phyloP scores from a whole-genome alignment of 495 filamentous ascomycete genomes.

The Sabuloglossum arenarium region DNA sequence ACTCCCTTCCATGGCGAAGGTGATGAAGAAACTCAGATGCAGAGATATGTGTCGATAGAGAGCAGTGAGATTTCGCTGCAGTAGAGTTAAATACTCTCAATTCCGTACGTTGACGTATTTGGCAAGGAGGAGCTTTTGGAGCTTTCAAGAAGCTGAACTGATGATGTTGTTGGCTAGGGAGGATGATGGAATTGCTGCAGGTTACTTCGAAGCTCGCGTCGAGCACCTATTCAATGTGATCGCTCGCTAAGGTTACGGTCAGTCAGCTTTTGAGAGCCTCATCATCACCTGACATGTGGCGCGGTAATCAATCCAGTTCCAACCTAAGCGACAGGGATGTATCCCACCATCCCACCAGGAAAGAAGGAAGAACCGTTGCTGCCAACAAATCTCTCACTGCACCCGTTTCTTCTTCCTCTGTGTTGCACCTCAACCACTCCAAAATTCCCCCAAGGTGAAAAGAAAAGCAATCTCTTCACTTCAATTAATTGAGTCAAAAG shows the following conservation, averaged over 20 bases:
- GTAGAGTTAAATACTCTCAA: not conserved
- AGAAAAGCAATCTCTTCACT: slow-evolving; percentile 1
- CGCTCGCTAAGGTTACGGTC: not conserved
- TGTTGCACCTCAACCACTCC: not conserved
- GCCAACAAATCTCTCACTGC: slow-evolving; percentile 1
- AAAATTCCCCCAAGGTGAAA: not conserved
- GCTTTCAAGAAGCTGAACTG: not conserved
- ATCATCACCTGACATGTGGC: not conserved
- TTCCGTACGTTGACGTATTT: not conserved
- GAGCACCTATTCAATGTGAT: not conserved
- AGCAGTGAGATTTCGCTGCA: not conserved
- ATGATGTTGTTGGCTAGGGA: not conserved
- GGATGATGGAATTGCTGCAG: not conserved
- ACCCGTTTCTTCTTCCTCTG: not conserved
- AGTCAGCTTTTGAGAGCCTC: not conserved
- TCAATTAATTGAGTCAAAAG: not conserved
- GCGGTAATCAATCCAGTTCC: not conserved
- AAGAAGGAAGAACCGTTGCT: not conserved
- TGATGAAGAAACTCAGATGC: not conserved
- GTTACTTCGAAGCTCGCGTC: not conserved
- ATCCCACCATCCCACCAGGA: slow-evolving; percentile 1
- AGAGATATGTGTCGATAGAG: not conserved
- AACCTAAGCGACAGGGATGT: not conserved
- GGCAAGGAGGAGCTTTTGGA: not conserved
- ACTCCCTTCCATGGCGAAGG: slow-evolving; percentile 12